phyloP scores from a whole-genome alignment of 2,329 filamentous ascomycete species.

The Fusarium succisae region DNA sequence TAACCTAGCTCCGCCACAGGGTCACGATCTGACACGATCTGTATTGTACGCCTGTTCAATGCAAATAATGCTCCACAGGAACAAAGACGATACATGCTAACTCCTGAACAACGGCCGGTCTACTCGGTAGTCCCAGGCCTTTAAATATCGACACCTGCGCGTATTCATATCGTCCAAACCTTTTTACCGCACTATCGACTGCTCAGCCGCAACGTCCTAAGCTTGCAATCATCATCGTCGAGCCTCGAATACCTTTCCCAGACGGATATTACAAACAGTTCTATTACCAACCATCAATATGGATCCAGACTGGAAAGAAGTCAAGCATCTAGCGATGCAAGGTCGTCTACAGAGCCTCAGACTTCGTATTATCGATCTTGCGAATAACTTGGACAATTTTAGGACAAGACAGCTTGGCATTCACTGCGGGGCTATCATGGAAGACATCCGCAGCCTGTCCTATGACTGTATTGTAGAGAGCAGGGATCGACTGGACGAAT shows the following conservation, averaged over 20 bases:
- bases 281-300: fast-evolving
- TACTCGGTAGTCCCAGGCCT: neutral
- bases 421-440: neutral
- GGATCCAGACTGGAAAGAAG: neutral
- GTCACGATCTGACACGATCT: neutral
- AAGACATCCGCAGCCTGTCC: neutral
- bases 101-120: neutral
- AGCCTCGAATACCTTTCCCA: fast-evolving
- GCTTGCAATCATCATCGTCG: neutral
- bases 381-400: neutral
- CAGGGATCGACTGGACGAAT: neutral
- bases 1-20: neutral
- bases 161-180: fast-evolving
- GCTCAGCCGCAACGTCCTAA: neutral
- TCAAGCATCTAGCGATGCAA: neutral
- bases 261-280: fast-evolving
- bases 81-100: neutral
- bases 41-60: neutral
- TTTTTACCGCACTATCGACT: too few species aligned
- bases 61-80: fast-evolving
- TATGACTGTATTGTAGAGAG: neutral
- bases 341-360: neutral
- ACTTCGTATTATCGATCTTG: neutral
- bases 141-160: neutral
- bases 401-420: neutral